Evolutionary conservation across 1,284 basidiomycete genomes (phyloP), one percentile per base, ranked within the genome.

Genomic region (Chiua sp.): DNA sequence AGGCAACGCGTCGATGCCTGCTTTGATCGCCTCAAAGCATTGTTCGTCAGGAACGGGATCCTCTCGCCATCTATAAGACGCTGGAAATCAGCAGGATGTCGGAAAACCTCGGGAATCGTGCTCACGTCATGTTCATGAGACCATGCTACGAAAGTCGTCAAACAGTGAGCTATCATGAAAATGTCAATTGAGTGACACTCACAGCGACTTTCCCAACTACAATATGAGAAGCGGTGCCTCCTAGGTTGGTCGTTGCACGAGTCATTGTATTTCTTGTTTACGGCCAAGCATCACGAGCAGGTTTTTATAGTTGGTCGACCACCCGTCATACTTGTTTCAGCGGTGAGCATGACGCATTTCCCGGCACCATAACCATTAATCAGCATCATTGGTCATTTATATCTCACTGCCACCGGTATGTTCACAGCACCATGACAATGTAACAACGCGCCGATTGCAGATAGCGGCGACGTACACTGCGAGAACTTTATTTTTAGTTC

Each of bases 1-100:
- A 11, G 81, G 80, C 30, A 82, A 73, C 2, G 82, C 80, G 28
- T 83, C 78, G 47, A 91, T 78, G 10, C 83, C 82, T 7, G 87
- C 83, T 69, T 85, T 87, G 77, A 91, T 87, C 8, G 85, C 77
- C 44, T 80, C 82, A 60, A 90, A 88, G 20, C 81, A 81, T 22
- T 82, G 75, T 57, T 85, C 82, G 57, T 90, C 85, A 0, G 83
- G 70, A 3, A 72, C 59, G 3, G 59, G 59, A 46, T 65, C 49
- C 26, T 51, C 49, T 23, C 50, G 70, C 69, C 60, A 72, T 39
- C 37, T 39, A 7, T 7, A 39, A 20, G 37, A 39, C 10, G 15
- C 60, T 68, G 44, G 23, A 51, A 47, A 48, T 57, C 42, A 50
- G 51, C 2, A 54, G 55, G 42, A 42, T 7, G 20, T 6, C 42